Base-by-base conservation (phyloP, 306 rosid species). In the Medicago ruthenica region DNA sequence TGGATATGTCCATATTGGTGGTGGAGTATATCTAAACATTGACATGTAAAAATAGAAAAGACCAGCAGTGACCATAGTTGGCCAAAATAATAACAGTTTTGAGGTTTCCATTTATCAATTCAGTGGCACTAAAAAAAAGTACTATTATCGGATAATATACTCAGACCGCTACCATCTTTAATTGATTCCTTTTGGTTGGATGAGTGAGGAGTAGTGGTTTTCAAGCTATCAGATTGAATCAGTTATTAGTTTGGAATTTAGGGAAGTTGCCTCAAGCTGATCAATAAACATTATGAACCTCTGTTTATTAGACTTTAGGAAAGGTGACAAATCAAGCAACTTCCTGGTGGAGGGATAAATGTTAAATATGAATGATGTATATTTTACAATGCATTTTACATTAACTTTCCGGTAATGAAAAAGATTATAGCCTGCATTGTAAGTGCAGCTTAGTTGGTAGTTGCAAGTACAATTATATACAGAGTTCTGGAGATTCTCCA, bases 111-210 rank as follows among this genome's bases (percentile, higher is more conserved):
- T 51, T 39, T 22, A 18, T 20, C 57, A 76, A 50, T 20, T 27
- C 0, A 34, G 22, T 9, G 18, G 45, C 18, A 39, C 58, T 36
- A 40, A n/a, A 37, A 50, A 27, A 57, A 17, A 4, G 5, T 14
- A 50, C 6, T 51, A 21, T 58, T 11, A 58, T 58, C 4, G 37
- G 27, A 67, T 16, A 58, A 47, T 54, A 61, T 57, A 60, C 16
- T 67, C 15, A n/a, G 7, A n/a, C 13, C 24, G 9, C 42, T 13
- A 9, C 50, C 45, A 45, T 60, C 50, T 62, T 81, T 75, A 20
- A 40, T 70, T 55, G 63, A 76, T 76, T 81, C 71, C 48, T 64
- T 2, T 2, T 64, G 57, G 17, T 71, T 76, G 79, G 75, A 64
- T 34, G 48, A 4, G 18, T 1, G 67, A 54, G 58, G 39, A 76